These are phyloP conservation scores for Rhododendron williamsianum DNA, from an alignment of 148 eudicot genomes.

Conservation along the genomic window DNA sequence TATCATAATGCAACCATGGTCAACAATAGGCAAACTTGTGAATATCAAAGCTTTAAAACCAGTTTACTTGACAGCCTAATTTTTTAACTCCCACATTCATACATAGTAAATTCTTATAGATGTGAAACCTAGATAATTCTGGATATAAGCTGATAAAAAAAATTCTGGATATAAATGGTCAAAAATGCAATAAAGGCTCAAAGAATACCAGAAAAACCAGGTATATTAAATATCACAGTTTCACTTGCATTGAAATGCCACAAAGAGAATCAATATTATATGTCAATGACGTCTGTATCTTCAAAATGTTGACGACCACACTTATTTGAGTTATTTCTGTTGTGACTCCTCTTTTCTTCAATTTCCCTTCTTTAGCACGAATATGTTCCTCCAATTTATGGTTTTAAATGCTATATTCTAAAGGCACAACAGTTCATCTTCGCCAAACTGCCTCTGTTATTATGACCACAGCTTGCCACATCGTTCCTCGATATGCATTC, in stretches of 20 bases:
- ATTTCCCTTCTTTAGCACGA: background rate
- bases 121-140: background rate
- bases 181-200: background rate
- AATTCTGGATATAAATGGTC: background rate
- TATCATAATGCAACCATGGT: constrained; percentile 19
- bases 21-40: background rate
- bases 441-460: background rate
- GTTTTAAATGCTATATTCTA: background rate
- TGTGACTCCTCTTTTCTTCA: background rate
- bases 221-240: background rate
- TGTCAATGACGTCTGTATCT: background rate
- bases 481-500: background rate
- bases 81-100: background rate
- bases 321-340: background rate
- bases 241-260: background rate
- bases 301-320: background rate
- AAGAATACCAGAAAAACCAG: background rate
- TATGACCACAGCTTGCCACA: background rate
- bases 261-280: background rate
- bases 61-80: background rate
- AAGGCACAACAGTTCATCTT: background rate
- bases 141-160: too few relatives aligned
- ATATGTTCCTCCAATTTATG: background rate
- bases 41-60: background rate
- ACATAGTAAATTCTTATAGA: background rate